These are phyloP conservation scores for Monosporascus sp. DNA, from an alignment of 2,329 filamentous ascomycete genomes.

Conservation along the genomic window DNA sequence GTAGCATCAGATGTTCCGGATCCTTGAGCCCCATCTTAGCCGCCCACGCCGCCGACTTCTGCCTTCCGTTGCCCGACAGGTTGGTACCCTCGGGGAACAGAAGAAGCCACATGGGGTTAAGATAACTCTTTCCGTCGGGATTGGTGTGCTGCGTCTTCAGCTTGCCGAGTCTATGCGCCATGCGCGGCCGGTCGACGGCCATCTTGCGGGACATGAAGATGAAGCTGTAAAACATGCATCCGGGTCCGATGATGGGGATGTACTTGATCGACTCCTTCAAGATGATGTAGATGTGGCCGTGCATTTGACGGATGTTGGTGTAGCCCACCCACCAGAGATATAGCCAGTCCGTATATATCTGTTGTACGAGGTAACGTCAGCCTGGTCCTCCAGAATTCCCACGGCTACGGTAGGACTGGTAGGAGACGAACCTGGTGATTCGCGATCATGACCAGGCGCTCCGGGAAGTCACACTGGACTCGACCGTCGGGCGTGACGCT, in stretches of 20 bases:
- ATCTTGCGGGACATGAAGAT: conserved; percentile 91
- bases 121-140: conserved; percentile 48
- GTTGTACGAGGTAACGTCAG: conserved; percentile 24
- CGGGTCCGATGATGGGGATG: conserved; percentile 73
- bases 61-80: conserved; percentile 62
- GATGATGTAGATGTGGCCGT: conserved; percentile 86
- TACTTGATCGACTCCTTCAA: conserved; percentile 81
- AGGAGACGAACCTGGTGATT: conserved; percentile 64
- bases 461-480: conserved; percentile 73
- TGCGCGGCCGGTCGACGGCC: conserved; percentile 70
- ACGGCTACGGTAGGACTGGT: neutral
- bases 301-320: conserved; percentile 66
- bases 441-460: conserved; percentile 76
- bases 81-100: conserved; percentile 89
- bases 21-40: conserved; percentile 69
- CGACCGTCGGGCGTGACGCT: conserved; percentile 64
- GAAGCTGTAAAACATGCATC: conserved; percentile 83
- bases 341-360: conserved; percentile 85
- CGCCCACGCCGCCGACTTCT: conserved; percentile 69
- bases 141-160: conserved; percentile 55
- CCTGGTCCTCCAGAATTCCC: neutral
- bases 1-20: conserved; percentile 68
- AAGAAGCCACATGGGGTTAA: conserved; percentile 84
- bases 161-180: conserved; percentile 68
- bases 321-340: conserved; percentile 96